Evolutionary conservation across 805 yeast genomes (phyloP).

Genomic region (Blastobotrys terrestris): DNA sequence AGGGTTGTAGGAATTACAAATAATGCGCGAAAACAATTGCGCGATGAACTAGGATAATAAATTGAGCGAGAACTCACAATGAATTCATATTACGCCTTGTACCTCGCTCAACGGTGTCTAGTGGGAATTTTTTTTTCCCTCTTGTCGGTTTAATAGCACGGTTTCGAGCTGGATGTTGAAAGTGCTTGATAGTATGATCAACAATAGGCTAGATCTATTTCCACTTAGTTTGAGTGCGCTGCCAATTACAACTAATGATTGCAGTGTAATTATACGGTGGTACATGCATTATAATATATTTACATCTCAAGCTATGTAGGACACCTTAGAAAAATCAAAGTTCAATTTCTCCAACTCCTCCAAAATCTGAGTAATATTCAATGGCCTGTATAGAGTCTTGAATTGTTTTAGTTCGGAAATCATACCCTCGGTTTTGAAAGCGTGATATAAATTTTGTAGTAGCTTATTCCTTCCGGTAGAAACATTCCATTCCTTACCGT

Average conservation of each 20-base stretch:
- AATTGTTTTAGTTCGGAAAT: background rate
- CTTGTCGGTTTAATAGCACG: background rate
- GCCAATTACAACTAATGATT: background rate
- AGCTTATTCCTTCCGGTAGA: slow-evolving; percentile 62
- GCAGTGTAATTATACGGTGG: background rate
- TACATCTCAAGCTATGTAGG: background rate
- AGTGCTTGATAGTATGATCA: no score
- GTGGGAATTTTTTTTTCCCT: no score
- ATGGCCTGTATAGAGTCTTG: background rate
- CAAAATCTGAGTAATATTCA: background rate
- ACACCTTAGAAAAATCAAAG: background rate
- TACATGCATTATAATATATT: background rate
- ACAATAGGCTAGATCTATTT: background rate
- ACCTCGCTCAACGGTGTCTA: background rate
- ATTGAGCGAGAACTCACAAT: background rate
- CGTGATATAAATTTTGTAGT: slow-evolving; percentile 31
- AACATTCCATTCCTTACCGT: slow-evolving; percentile 41
- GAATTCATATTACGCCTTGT: background rate
- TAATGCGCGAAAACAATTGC: no score
- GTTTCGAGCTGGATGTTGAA: background rate
- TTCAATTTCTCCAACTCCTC: background rate
- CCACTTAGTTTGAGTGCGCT: background rate
- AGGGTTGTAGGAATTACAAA: no score
- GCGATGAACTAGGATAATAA: no score
- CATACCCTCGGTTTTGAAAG: background rate